Evolutionary conservation across 257 asterid species (phyloP), one percentile per base, ranked within the genome.

Genomic region (Scutellaria minor): DNA sequence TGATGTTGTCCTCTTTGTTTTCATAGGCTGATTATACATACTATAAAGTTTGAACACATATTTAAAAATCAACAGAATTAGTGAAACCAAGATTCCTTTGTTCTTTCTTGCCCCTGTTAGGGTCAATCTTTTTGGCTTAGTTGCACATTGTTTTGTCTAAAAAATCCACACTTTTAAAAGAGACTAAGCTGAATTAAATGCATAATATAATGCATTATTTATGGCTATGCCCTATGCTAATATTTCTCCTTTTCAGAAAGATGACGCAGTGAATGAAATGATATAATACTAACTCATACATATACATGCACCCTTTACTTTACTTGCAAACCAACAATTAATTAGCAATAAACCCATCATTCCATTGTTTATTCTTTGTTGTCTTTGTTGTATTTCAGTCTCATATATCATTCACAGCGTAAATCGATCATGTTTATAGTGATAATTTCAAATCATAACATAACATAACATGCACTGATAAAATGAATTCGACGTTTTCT

Each of bases 71-170:
- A 72, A 59, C 15, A 53, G n/a, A 52, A 72, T 42, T 50, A 57
- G 63, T 22, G 52, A 57, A 77, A 57, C 64, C 64, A 60, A 70
- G 37, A 53, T 58, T 52, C 39, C 39, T 65, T 50, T 39, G 57
- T 65, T 39, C 39, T 58, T 69, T 65, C 69, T 14, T 51, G 50
- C 39, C 37, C 50, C 61, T 27, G 51, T 68, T 78, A 66, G 11
- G 47, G 70, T 72, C 78, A 76, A 68, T 57, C 9, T 54, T 48
- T 68, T 35, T 39, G 68, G 81, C 55, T 54, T 14, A 65, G 46
- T 48, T 47, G 65, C 63, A 78, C 68, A 75, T 54, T 24, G 53
- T 47, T 46, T 64, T 66, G 64, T 44, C 41, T 55, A 64, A 53
- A 66, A 64, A 7, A 56, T 40, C 27, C 27, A 20, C 68, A 27